These are phyloP conservation scores for Pythium aphanidermatum DNA, from an alignment of 352 stramenopile species.

Conservation along the genomic window DNA sequence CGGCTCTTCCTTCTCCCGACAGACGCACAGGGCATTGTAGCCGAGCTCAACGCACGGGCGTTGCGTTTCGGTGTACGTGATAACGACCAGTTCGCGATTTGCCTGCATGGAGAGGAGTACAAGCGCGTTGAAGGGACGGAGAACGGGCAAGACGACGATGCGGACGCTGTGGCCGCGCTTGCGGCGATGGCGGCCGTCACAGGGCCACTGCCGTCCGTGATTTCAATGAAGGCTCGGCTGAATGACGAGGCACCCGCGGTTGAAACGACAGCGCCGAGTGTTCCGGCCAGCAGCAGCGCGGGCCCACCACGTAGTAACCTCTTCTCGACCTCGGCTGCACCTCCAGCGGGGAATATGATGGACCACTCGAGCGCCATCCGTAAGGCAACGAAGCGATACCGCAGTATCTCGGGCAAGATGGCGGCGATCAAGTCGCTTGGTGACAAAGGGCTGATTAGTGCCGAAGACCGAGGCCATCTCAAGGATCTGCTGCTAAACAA, in stretches of 20 bases:
- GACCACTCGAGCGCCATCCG: conserved; percentile 15
- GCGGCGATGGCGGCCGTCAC: conserved; percentile 8
- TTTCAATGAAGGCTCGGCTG: too few species aligned
- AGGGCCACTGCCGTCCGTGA: too few species aligned
- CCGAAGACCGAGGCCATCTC: conserved; percentile 57
- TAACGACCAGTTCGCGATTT: conserved; percentile 74
- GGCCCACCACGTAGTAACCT: conserved; percentile 15
- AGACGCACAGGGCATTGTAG: conserved; percentile 48
- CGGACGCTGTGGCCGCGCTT: conserved; percentile 5
- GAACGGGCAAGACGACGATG: neutral
- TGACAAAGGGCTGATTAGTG: conserved; percentile 66
- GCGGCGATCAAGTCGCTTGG: conserved; percentile 73
- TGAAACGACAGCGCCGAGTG: too few species aligned
- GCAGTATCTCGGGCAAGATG: conserved; percentile 79
- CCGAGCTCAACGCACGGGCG: conserved; percentile 66
- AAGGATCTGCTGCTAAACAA: conserved; percentile 79
- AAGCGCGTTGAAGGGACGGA: conserved; percentile 8
- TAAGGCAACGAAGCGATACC: conserved; percentile 66
- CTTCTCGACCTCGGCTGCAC: conserved; percentile 7
- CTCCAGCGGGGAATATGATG: conserved; percentile 15
- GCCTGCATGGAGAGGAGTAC: conserved; percentile 66
- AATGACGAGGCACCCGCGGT: too few species aligned
- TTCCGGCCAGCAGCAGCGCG: neutral
- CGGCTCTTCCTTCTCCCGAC: conserved; percentile 60
- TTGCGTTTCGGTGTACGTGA: conserved; percentile 70